Evolutionary conservation across 2,329 filamentous ascomycete genomes (phyloP), one percentile per base, ranked within the genome.

Genomic region (Orbilia ellipsospora): DNA sequence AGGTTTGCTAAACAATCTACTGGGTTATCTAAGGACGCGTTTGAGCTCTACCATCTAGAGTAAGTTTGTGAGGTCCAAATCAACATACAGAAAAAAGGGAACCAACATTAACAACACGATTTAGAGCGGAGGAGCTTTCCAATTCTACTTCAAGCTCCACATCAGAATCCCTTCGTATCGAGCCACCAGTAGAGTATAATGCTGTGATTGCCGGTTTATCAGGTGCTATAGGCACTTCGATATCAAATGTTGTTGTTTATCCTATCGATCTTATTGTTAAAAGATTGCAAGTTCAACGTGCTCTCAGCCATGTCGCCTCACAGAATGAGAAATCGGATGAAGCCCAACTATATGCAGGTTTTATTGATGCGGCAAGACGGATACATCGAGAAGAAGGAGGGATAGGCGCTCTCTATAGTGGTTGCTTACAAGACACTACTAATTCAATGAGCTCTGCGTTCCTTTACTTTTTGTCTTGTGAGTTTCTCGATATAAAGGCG

Each of bases 181-280:
- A 67, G 45, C 62, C 70, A 26, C 57, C 70, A 8, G 56, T 40
- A 5, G 63, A 74, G 40, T 74, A 74, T 16, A 74, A 74, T 23
- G 70, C 70, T n/a, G 15, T 74, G 26, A 74, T 67, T 16, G 70
- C 70, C 84, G 93, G 92, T 64, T 82, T 92, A 36, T 93, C 93
- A 2, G 93, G 93, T 61, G 91, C 92, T 4, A 84, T 89, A 0
- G 93, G 92, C 42, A 91, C 92, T 0, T 90, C 92, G 15, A 86
- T 94, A 73, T 92, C 93, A 10, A 94, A 94, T 79, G 86, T 93
- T 55, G 83, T 89, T 65, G 89, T 92, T 4, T 96, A 96, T 81
- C 94, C 93, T 1, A 87, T 96, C 69, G 91, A 92, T 79, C 87
- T 96, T 51, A 88, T 95, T 77, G 90, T 93, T 66, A 93, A 93